Evolutionary conservation across 2,329 filamentous ascomycete genomes (phyloP).

Genomic region (Arachnopeziza araneosa): DNA sequence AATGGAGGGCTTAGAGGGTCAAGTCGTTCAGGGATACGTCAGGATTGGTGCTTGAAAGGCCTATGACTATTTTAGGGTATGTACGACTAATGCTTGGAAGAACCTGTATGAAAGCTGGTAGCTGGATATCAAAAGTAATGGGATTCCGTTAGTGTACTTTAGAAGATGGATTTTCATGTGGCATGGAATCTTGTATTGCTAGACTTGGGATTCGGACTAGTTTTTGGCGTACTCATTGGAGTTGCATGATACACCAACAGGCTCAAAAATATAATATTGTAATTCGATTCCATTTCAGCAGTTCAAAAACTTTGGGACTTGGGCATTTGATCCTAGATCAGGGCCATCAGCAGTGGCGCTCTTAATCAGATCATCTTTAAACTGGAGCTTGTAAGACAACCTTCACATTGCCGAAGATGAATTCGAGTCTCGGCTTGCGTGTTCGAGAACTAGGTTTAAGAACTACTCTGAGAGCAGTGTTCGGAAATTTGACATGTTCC

Average conservation of each 20-base stretch:
- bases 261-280: neutral
- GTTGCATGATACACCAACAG: neutral
- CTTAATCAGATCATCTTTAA: neutral
- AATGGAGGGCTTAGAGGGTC: constrained; percentile 22
- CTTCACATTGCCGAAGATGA: too few relatives aligned
- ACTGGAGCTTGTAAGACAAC: too few relatives aligned
- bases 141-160: neutral
- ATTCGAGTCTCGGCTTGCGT: too few relatives aligned
- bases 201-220: neutral
- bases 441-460: too few relatives aligned
- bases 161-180: neutral
- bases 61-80: neutral
- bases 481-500: too few relatives aligned
- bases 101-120: neutral
- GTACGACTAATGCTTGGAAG: neutral
- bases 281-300: neutral
- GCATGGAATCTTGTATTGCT: neutral
- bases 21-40: constrained; percentile 22
- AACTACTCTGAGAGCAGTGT: too few relatives aligned
- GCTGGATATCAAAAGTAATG: neutral
- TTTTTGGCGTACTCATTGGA: neutral
- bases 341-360: neutral
- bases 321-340: too few relatives aligned
- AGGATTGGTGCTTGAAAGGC: constrained; percentile 22
- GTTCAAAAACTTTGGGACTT: too few relatives aligned